Percentiles rank a stretch among this genome's conserved stretches.
These are phyloP conservation scores for Gastroboletus turbinatus DNA, from an alignment of 1,284 basidiomycete species.

Conservation along the genomic window DNA sequence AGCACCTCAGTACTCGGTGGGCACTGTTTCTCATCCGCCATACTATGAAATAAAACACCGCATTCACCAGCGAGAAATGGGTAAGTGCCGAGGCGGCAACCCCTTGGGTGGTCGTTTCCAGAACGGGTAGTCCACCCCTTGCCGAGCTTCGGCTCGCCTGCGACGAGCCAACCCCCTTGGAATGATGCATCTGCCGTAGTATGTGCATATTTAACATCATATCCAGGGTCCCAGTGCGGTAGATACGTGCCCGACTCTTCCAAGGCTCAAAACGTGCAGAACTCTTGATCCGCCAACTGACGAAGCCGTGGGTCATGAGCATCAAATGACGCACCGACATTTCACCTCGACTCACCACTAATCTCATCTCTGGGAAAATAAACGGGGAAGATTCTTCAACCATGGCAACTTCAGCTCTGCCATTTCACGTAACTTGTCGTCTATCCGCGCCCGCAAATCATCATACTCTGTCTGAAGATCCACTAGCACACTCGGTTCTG, in stretches of 20 bases:
- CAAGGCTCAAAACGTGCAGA: too few species aligned
- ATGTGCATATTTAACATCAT: neutral
- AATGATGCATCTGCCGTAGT: too few species aligned
- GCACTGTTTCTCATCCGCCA: too few species aligned
- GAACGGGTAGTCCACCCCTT: too few species aligned
- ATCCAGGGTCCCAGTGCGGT: neutral
- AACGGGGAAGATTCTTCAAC: neutral
- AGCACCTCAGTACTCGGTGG: too few species aligned
- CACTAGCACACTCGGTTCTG: neutral
- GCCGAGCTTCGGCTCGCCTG: too few species aligned
- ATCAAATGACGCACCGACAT: neutral
- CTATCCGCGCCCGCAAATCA: constrained; percentile 6
- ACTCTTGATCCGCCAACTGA: neutral
- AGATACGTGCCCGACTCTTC: neutral
- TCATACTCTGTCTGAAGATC: constrained; percentile 13
- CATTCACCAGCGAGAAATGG: too few species aligned
- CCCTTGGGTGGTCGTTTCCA: too few species aligned
- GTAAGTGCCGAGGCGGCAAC: too few species aligned
- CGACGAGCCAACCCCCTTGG: too few species aligned
- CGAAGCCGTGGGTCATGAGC: neutral
- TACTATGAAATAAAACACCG: too few species aligned
- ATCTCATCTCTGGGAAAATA: neutral
- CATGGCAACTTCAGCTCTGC: constrained; percentile 9
- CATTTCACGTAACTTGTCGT: constrained; percentile 15
- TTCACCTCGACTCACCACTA: neutral